Evolutionary conservation across 805 yeast genomes (phyloP).

Genomic region (Candida morakotiae): DNA sequence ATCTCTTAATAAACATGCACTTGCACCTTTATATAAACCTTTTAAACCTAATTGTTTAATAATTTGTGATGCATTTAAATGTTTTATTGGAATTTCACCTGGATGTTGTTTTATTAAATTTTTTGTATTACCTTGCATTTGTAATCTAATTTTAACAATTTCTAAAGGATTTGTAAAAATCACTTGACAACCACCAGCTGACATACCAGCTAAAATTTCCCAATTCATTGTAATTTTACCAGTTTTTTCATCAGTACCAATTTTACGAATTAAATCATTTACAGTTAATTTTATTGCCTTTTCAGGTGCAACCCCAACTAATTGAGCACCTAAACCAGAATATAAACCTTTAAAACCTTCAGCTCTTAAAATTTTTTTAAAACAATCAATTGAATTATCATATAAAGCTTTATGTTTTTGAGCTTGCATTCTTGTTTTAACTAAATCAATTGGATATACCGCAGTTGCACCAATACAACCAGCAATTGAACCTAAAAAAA

Average conservation of each 20-base stretch:
- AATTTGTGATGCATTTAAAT: constrained; percentile 60
- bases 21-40: constrained; percentile 88
- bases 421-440: constrained; percentile 96
- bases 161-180: constrained; percentile 94
- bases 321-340: constrained; percentile 90
- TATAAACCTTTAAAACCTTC: constrained; percentile 87
- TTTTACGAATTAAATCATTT: constrained; percentile 79
- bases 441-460: constrained; percentile 94
- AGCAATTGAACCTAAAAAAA: constrained; percentile 87
- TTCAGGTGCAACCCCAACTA: constrained; percentile 97
- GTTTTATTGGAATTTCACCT: constrained; percentile 39
- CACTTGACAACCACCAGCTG: constrained; percentile 97
- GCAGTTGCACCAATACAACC: constrained; percentile 98
- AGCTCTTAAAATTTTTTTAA: constrained; percentile 63
- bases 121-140: constrained; percentile 78
- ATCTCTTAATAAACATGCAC: constrained; percentile 89
- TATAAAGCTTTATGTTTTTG: constrained; percentile 72
- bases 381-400: constrained; percentile 81
- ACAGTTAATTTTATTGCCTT: constrained; percentile 95
- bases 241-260: constrained; percentile 49
- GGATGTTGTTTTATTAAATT: constrained; percentile 22
- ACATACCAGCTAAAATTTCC: constrained; percentile 85
- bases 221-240: constrained; percentile 45
- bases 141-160: constrained; percentile 90
- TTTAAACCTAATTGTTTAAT: constrained; percentile 73